A percentile compares a stretch with the other conserved stretches of the same genome.
These are phyloP conservation scores for Tripidium arundinaceum DNA, from an alignment of 202 grass and related monocot genomes.

Conservation along the genomic window DNA sequence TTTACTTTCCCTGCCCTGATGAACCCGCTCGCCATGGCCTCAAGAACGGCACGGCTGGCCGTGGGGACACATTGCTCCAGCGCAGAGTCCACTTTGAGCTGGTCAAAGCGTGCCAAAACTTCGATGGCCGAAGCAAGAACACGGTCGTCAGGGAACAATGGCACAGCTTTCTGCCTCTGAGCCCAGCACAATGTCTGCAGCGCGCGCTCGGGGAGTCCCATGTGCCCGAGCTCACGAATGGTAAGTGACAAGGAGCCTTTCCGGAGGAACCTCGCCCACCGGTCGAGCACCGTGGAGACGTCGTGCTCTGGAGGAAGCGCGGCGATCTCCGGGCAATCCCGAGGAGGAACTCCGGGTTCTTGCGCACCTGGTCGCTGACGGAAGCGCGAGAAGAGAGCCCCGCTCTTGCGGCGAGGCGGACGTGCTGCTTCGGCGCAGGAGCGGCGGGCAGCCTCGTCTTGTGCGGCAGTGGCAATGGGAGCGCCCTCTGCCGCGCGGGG, in stretches of 20 bases:
- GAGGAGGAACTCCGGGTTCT: conserved; percentile 58
- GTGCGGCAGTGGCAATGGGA: conserved; percentile 51
- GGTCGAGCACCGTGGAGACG: conserved; percentile 55
- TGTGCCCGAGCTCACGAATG: conserved; percentile 78
- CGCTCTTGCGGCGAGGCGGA: conserved; percentile 38
- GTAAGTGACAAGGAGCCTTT: conserved; percentile 87
- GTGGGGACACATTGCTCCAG: conserved; percentile 54
- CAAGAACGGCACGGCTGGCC: conserved; percentile 57
- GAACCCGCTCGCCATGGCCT: conserved; percentile 73
- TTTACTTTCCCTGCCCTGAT: conserved; percentile 53
- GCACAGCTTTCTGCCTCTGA: conserved; percentile 41
- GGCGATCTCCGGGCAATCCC: conserved; percentile 65
- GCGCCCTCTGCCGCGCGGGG: conserved; percentile 31
- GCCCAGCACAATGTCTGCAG: conserved; percentile 79
- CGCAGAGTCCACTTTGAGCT: conserved; percentile 43
- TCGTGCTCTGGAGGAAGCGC: conserved; percentile 34
- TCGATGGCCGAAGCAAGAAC: conserved; percentile 60
- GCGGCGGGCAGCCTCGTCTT: conserved; percentile 34
- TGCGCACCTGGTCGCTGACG: conserved; percentile 57
- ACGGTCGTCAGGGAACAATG: conserved; percentile 66
- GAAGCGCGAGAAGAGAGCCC: conserved; percentile 33
- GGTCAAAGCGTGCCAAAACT: conserved; percentile 61
- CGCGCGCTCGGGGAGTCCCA: conserved; percentile 67
- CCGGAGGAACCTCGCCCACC: conserved; percentile 58
- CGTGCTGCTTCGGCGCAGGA: conserved; percentile 50